phyloP scores from a whole-genome alignment of 1,284 basidiomycete species.

The Rhizopogon parksii region DNA sequence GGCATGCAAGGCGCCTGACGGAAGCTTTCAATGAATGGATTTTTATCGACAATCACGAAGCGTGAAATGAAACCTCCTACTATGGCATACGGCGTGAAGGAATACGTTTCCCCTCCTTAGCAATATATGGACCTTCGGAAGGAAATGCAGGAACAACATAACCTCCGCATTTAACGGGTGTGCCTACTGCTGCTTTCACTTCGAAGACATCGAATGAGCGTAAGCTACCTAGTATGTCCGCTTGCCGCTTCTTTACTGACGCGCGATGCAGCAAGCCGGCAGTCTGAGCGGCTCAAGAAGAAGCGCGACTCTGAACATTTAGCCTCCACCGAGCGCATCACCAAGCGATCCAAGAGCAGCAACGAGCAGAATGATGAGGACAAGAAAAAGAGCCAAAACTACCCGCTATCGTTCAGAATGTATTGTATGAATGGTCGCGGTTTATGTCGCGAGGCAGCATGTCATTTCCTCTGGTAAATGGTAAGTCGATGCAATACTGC shows the following conservation, averaged over 20 bases:
- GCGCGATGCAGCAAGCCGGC: neutral
- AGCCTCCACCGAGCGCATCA: neutral
- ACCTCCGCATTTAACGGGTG: too few species aligned
- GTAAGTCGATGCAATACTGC: neutral
- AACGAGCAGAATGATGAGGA: neutral
- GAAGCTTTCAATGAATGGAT: too few species aligned
- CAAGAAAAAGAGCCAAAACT: neutral
- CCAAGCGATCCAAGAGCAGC: neutral
- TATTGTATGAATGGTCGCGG: neutral
- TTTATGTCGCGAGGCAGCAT: neutral
- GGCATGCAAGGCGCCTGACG: too few species aligned
- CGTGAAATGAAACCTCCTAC: too few species aligned
- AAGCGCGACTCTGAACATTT: neutral
- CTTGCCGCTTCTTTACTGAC: neutral
- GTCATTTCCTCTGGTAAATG: neutral
- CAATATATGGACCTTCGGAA: neutral
- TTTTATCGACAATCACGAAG: too few species aligned
- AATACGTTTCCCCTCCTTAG: neutral
- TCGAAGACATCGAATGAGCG: neutral
- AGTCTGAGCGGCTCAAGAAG: neutral
- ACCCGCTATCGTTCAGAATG: neutral
- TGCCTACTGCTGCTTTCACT: too few species aligned
- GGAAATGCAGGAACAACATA: neutral
- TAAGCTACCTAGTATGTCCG: neutral
- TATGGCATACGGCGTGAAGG: neutral